Conservation (phyloP, 1,284 basidiomycete species). For the Leccinum angustisporum region DNA sequence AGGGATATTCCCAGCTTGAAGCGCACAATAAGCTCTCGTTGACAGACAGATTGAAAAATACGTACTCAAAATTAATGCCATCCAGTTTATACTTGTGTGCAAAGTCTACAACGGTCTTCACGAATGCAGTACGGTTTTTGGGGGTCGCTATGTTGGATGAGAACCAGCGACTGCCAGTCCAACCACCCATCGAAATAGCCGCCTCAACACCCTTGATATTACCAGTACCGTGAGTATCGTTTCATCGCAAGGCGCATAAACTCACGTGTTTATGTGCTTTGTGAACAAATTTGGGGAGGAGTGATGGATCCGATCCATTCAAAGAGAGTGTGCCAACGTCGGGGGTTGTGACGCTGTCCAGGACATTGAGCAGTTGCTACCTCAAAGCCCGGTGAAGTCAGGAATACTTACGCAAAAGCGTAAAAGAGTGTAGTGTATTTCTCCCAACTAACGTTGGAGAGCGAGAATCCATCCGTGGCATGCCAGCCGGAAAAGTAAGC, state of each 20-base stretch:
- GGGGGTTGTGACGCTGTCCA: conserved; percentile 42
- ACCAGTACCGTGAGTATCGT: not conserved
- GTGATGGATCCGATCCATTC: conserved; percentile 29
- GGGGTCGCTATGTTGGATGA: not conserved
- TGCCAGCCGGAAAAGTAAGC: conserved; percentile 44
- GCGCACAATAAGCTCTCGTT: conserved; percentile 4
- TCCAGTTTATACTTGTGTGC: conserved; percentile 49
- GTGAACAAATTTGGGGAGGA: conserved; percentile 52
- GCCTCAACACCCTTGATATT: conserved; percentile 1
- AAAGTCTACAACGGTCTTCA: conserved; percentile 41
- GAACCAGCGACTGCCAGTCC: not conserved
- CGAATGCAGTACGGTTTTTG: conserved; percentile 60
- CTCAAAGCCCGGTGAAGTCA: not conserved
- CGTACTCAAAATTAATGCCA: conserved; percentile 25
- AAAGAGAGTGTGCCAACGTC: conserved; percentile 41
- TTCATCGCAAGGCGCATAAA: not conserved
- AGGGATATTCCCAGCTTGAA: conserved; percentile 54
- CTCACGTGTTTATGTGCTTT: conserved; percentile 45
- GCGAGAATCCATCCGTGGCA: conserved; percentile 39
- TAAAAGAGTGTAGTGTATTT: conserved; percentile 51
- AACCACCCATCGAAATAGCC: not conserved
- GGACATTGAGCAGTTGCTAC: not conserved
- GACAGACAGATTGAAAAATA: not conserved
- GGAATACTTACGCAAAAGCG: conserved; percentile 32
- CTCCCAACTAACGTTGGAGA: conserved; percentile 41